Conservation (phyloP, 257 asterid species). For the Nicotiana paniculata region DNA sequence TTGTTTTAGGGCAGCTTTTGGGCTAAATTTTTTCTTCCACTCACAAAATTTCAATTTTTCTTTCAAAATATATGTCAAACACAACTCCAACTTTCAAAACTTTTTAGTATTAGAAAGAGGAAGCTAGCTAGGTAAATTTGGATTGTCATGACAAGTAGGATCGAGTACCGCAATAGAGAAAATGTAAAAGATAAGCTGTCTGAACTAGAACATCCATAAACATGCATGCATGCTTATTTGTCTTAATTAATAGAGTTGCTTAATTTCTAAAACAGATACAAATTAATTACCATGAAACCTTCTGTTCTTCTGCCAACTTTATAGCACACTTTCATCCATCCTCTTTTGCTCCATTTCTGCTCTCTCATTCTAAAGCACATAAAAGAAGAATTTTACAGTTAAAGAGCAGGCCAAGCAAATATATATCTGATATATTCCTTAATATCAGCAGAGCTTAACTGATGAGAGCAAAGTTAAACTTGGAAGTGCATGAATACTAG, state of each 20-base stretch:
- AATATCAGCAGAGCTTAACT: too few species aligned
- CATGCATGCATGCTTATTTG: not conserved
- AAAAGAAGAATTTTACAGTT: slow-evolving; percentile 17
- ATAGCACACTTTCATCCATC: slow-evolving; percentile 45
- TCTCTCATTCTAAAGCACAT: slow-evolving; percentile 37
- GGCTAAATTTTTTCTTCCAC: too few species aligned
- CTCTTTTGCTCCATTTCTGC: slow-evolving; percentile 60
- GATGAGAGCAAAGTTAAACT: too few species aligned
- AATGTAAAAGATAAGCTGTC: not conserved
- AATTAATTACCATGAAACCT: too few species aligned
- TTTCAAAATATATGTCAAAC: too few species aligned
- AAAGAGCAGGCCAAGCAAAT: not conserved
- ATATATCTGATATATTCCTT: not conserved
- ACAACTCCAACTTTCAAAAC: too few species aligned
- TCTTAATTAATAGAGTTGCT: too few species aligned
- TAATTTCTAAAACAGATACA: too few species aligned
- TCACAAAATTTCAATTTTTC: too few species aligned
- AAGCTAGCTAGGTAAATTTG: not conserved
- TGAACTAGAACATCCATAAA: not conserved
- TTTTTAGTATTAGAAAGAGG: not conserved
- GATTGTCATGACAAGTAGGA: not conserved
- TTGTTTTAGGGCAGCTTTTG: too few species aligned
- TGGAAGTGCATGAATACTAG: too few species aligned
- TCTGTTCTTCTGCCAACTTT: slow-evolving; percentile 60
- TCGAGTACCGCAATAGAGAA: not conserved